Base-by-base conservation (phyloP, 106 monocot genomes). In the Chionographis japonica region DNA sequence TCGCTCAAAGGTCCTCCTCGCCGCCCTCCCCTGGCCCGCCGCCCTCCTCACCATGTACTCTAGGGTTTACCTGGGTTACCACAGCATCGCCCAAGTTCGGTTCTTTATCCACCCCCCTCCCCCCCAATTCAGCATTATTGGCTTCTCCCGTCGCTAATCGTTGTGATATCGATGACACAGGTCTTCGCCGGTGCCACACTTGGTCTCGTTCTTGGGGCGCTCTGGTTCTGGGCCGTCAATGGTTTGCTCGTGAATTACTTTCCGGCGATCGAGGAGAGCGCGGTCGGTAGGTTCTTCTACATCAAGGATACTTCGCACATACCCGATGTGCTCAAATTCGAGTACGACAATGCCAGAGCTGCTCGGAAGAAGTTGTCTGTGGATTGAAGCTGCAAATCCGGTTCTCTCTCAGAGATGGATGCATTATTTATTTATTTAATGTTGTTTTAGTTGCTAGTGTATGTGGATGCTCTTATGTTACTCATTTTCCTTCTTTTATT, bases 11-110 rank as follows among this genome's bases (percentile, higher is more conserved):
- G 4, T 68, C 37, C 0, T 80, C 55, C 40, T 83, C 12, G 86
- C 87, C 11, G 17, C 71, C 10, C 68, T 86, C 50, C 69, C 91
- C 1, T 98, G 97, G 97, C 86, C 97, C 13, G 20, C 76, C 6
- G 87, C 97, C 6, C 20, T 89, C 46, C 78, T 98, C 40, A 98
- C 92, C 55, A 76, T 98, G 89, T 90, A 87, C 60, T 98, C 97
- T 51, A 80, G 97, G 64, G 97, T 98, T 54, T 98, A 98, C 70
- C 82, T 98, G 58, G 97, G 97, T 2, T 97, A 97, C 86, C 95
- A 97, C 78, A 82, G 82, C 41, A 69, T 97, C 60, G 79, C 86
- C 59, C 95, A 95, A 91, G 95, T 95, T n/a, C 43, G 12, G 50
- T 39, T 6, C 16, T 16, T 7, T 20, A 11, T 37, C 46, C 4